A percentile compares a stretch with the other conserved stretches of the same genome.
These are phyloP conservation scores for Lunularia cruciata DNA, from an alignment of 225 moss, liverwort and hornwort genomes.

Conservation along the genomic window DNA sequence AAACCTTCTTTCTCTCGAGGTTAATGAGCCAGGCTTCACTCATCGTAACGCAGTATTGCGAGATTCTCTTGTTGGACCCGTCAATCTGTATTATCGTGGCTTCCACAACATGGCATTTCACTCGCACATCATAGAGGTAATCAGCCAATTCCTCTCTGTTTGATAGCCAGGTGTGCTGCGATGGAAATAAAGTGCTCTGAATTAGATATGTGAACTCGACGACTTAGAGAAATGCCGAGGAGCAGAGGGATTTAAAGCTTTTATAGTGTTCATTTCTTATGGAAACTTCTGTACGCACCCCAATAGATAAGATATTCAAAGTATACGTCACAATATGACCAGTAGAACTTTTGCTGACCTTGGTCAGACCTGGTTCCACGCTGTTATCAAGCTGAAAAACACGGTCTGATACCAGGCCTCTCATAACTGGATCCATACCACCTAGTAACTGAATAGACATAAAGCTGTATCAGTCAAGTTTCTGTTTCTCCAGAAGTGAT, in stretches of 20 bases:
- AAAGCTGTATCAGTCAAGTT: neutral
- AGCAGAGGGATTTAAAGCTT: no score
- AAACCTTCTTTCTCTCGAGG: conserved; percentile 64
- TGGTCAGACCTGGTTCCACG: conserved; percentile 56
- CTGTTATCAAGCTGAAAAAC: conserved; percentile 54
- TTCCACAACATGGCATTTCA: conserved; percentile 61
- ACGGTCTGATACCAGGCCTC: conserved; percentile 61
- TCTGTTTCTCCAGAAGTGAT: neutral
- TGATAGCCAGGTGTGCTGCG: conserved; percentile 70
- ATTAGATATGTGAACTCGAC: no score
- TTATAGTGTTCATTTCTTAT: no score
- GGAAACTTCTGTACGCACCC: no score
- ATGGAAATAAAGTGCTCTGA: no score
- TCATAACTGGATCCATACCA: conserved; percentile 65
- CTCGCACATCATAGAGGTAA: conserved; percentile 53
- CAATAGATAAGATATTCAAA: no score
- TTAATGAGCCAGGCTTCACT: conserved; percentile 52
- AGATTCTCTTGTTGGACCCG: conserved; percentile 55
- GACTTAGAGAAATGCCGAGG: no score
- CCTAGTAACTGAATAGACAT: conserved; percentile 51
- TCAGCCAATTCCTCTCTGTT: conserved; percentile 26
- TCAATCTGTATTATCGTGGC: conserved; percentile 64
- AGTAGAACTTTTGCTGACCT: conserved; percentile 29
- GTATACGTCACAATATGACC: no score
- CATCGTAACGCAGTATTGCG: conserved; percentile 47